These are phyloP conservation scores for Hibiscus tridactylites DNA, from an alignment of 345 rosid genomes.

Conservation along the genomic window DNA sequence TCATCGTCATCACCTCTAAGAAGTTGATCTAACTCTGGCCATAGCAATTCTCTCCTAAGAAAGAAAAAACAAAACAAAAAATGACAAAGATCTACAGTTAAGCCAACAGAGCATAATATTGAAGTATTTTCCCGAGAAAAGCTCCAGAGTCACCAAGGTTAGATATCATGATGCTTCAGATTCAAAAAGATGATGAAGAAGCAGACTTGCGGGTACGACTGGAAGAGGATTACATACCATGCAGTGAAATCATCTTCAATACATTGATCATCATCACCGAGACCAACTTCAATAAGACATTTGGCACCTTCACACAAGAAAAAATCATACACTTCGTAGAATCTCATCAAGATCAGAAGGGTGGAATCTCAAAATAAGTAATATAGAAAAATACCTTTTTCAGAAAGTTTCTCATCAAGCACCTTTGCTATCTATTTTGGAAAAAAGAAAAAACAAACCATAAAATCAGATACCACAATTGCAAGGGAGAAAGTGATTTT, in stretches of 20 bases:
- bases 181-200: neutral
- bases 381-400: conserved; percentile 39
- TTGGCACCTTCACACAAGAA: conserved; percentile 41
- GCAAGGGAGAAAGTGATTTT: neutral
- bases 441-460: neutral
- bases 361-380: neutral
- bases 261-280: conserved; percentile 98
- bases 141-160: neutral
- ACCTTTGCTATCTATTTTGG: conserved; percentile 45
- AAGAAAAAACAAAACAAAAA: neutral
- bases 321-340: neutral
- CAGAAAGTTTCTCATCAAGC: conserved; percentile 50
- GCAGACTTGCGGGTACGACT: neutral
- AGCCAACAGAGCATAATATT: conserved; percentile 7
- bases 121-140: conserved; percentile 1
- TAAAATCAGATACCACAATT: conserved; percentile 4
- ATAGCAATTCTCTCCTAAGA: conserved; percentile 64
- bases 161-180: neutral
- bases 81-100: neutral
- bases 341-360: neutral
- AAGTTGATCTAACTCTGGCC: conserved; percentile 80
- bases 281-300: conserved; percentile 63
- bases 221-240: conserved; percentile 28
- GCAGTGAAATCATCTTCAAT: conserved; percentile 92
- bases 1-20: conserved; percentile 75